phyloP scores from a whole-genome alignment of 768 basidiomycete species.

The Myochromella boudieri region DNA sequence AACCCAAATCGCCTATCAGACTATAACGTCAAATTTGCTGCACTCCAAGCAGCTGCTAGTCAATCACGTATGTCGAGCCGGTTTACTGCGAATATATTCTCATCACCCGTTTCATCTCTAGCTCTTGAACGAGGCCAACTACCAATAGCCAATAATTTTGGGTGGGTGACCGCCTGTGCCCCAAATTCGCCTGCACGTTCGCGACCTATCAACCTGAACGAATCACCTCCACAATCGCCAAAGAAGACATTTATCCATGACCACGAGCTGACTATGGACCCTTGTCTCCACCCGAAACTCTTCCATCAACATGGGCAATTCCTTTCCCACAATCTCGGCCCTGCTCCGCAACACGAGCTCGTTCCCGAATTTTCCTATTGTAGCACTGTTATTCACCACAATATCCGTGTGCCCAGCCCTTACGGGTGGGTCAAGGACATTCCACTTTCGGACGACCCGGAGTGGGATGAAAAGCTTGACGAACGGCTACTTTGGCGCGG shows the following conservation, averaged over 20 bases:
- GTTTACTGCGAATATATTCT: too few species aligned
- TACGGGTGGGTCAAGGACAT: conserved; percentile 44
- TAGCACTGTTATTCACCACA: conserved; percentile 47
- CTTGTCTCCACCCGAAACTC: conserved; percentile 41
- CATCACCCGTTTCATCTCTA: neutral
- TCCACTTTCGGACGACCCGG: conserved; percentile 56
- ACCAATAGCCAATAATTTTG: conserved; percentile 31
- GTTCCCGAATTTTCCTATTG: conserved; percentile 54
- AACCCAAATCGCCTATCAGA: conserved; percentile 40
- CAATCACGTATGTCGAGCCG: conserved; percentile 40
- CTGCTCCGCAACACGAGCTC: conserved; percentile 37
- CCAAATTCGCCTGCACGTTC: conserved; percentile 30
- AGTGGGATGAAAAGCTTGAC: conserved; percentile 60
- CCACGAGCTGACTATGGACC: conserved; percentile 44
- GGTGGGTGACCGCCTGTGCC: conserved; percentile 40
- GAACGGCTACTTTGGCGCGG: conserved; percentile 70
- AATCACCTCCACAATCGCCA: conserved; percentile 13
- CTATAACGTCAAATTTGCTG: conserved; percentile 31
- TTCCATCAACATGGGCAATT: conserved; percentile 48
- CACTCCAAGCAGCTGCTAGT: conserved; percentile 34
- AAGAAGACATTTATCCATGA: conserved; percentile 45
- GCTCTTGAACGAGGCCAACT: conserved; percentile 19
- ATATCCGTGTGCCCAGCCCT: conserved; percentile 47
- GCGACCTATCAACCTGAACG: conserved; percentile 26
- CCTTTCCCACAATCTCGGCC: conserved; percentile 46